Evolutionary conservation across 176 grass and related monocot genomes (phyloP).

Genomic region (Oryza coarctata): DNA sequence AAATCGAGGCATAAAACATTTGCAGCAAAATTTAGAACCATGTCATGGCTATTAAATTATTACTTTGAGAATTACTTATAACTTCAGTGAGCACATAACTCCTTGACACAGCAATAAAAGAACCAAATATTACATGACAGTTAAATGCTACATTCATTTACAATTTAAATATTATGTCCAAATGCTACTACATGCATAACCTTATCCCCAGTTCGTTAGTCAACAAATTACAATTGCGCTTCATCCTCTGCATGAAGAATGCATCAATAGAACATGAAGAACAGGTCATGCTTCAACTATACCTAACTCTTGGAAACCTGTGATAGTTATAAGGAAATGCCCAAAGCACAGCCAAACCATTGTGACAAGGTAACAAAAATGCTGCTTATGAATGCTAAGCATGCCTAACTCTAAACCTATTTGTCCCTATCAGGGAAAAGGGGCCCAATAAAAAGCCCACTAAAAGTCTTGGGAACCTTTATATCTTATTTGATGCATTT

Average conservation of each 20-base stretch:
- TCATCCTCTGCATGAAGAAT: background rate
- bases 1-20: background rate
- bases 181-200: background rate
- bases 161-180: background rate
- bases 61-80: constrained; percentile 4
- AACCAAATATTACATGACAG: background rate
- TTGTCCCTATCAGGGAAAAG: constrained; percentile 16
- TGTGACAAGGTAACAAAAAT: constrained; percentile 1
- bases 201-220: background rate
- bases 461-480: background rate
- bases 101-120: background rate
- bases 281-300: constrained; percentile 21
- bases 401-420: constrained; percentile 19
- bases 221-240: background rate
- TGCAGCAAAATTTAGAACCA: background rate
- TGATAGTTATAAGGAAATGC: background rate
- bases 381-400: background rate
- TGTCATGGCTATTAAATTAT: background rate
- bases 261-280: background rate
- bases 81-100: background rate
- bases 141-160: constrained; percentile 26
- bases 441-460: background rate
- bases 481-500: background rate
- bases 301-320: constrained; percentile 24
- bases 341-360: background rate